phyloP scores from a whole-genome alignment of 176 grass and related monocot species.

The Oryza coarctata region DNA sequence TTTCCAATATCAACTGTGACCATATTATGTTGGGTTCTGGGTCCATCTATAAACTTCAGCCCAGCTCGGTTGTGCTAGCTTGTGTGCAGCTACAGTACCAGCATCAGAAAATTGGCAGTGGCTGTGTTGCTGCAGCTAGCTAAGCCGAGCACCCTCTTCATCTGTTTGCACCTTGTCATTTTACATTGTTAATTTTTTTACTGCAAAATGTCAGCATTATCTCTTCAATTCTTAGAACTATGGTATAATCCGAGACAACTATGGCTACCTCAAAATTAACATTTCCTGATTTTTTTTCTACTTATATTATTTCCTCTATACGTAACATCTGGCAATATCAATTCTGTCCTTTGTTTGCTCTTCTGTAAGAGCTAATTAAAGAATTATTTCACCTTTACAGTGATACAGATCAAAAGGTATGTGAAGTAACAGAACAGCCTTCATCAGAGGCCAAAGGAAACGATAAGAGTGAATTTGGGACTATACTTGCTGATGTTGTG shows the following conservation, averaged over 20 bases:
- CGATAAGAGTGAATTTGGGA: slow-evolving; percentile 76
- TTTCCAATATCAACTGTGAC: background rate
- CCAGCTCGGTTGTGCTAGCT: too few species aligned
- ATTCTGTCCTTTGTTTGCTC: background rate
- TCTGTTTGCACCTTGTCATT: background rate
- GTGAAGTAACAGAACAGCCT: slow-evolving; percentile 81
- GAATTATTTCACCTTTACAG: slow-evolving; percentile 23
- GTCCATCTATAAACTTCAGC: background rate
- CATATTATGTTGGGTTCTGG: background rate
- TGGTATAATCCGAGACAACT: background rate
- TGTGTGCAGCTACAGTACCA: too few species aligned
- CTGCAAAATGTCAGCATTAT: background rate
- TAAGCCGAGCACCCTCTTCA: background rate
- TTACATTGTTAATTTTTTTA: background rate
- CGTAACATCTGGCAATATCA: background rate
- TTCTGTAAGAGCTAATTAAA: slow-evolving; percentile 41
- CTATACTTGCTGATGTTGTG: slow-evolving; percentile 68
- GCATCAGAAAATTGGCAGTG: too few species aligned
- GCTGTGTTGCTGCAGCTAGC: too few species aligned
- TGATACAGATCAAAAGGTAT: slow-evolving; percentile 65
- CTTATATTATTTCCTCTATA: background rate
- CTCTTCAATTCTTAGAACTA: background rate
- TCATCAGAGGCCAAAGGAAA: slow-evolving; percentile 65
- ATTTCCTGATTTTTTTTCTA: background rate
- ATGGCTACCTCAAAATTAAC: background rate